Percentiles rank a stretch among this genome's conserved stretches.
These are phyloP conservation scores for Geotrichum europaeum DNA, from an alignment of 1,139 yeast species.

Conservation along the genomic window DNA sequence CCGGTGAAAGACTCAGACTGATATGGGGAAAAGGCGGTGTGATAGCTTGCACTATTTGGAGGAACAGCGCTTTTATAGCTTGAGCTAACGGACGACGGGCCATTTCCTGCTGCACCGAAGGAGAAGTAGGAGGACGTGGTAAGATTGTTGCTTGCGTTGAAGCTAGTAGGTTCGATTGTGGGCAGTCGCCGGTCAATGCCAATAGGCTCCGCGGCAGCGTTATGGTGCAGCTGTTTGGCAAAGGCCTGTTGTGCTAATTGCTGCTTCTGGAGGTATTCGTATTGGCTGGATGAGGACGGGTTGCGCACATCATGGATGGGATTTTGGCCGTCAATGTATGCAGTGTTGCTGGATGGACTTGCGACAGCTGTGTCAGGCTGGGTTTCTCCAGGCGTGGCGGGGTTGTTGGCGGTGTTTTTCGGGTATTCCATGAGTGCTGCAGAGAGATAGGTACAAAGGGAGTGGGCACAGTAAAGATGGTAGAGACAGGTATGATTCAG, in stretches of 20 bases:
- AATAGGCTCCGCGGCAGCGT: slow-evolving; percentile 20
- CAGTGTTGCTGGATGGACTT: not conserved
- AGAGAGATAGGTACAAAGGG: not conserved
- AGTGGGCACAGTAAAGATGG: not conserved
- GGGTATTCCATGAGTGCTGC: not conserved
- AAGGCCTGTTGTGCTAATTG: slow-evolving; percentile 23
- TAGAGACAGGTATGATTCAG: not conserved
- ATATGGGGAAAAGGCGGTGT: slow-evolving; percentile 15
- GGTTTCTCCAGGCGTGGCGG: not conserved
- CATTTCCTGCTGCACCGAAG: slow-evolving; percentile 29
- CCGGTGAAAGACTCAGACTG: slow-evolving; percentile 4
- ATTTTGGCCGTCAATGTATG: slow-evolving; percentile 11
- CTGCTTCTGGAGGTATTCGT: slow-evolving; percentile 24
- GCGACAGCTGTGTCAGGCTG: not conserved
- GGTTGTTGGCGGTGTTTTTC: not conserved
- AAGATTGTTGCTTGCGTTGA: not conserved
- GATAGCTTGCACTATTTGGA: slow-evolving; percentile 12
- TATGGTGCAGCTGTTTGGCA: slow-evolving; percentile 17
- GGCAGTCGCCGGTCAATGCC: slow-evolving; percentile 16
- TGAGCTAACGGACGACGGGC: slow-evolving; percentile 31
- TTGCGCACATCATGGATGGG: slow-evolving; percentile 3
- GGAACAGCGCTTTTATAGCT: slow-evolving; percentile 26
- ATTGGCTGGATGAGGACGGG: slow-evolving; percentile 17
- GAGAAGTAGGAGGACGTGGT: slow-evolving; percentile 15
- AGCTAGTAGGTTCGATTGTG: slow-evolving; percentile 2